These are phyloP conservation scores for Alternaria triticimaculans DNA, from an alignment of 2,329 filamentous ascomycete genomes.

Conservation along the genomic window DNA sequence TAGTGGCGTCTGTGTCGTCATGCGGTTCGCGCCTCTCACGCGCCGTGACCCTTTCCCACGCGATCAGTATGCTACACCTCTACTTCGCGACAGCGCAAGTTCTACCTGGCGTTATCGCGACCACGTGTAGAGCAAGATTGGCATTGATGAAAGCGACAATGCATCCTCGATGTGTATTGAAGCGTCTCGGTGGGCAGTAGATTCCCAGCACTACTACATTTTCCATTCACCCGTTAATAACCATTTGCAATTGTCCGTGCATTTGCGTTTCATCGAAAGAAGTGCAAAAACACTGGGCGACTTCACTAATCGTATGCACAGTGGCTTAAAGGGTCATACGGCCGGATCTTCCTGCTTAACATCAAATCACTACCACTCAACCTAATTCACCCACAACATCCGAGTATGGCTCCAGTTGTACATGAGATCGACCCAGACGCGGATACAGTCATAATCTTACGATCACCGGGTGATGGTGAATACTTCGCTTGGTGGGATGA, in stretches of 20 bases:
- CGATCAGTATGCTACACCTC: background rate
- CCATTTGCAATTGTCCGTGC: background rate
- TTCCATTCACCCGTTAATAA: background rate
- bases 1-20: background rate
- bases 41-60: background rate
- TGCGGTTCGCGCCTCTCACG: background rate
- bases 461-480: background rate
- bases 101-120: too few species aligned
- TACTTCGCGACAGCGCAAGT: background rate
- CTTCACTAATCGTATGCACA: background rate
- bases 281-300: background rate
- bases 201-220: background rate
- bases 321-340: background rate
- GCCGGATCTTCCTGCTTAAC: background rate
- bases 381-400: too few species aligned
- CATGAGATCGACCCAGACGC: conserved; percentile 1
- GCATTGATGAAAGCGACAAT: background rate
- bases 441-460: conserved; percentile 12
- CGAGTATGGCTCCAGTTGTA: background rate
- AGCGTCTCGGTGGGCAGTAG: background rate
- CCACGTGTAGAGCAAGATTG: background rate
- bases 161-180: background rate
- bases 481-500: background rate
- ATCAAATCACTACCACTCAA: background rate
- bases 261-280: background rate